A percentile compares a stretch with the other conserved stretches of the same genome.
Evolutionary conservation across 1,284 basidiomycete genomes (phyloP).

Genomic region (Amylostereum areolatum): DNA sequence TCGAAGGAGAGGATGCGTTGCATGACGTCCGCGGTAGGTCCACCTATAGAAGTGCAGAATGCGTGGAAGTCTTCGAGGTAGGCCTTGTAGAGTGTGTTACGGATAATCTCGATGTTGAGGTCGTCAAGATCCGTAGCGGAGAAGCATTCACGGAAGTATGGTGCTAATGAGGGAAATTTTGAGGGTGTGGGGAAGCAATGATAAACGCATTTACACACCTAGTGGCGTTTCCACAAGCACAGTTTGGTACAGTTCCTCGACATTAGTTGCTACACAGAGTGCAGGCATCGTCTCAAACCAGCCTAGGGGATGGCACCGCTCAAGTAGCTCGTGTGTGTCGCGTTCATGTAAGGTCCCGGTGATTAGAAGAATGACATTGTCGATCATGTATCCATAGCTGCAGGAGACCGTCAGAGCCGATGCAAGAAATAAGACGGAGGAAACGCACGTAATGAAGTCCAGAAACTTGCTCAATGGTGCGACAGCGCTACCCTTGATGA

Average conservation of each 20-base stretch:
- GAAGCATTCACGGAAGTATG: constrained; percentile 96
- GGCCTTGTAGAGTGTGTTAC: constrained; percentile 99
- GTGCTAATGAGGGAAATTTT: constrained; percentile 51
- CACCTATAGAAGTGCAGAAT: constrained; percentile 77
- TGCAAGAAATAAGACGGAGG: constrained; percentile 4
- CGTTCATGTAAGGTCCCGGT: constrained; percentile 97
- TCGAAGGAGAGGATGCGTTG: constrained; percentile 88
- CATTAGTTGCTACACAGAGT: constrained; percentile 97
- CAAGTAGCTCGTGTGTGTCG: constrained; percentile 94
- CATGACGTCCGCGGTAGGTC: constrained; percentile 89
- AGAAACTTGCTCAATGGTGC: constrained; percentile 90
- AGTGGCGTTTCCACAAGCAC: constrained; percentile 97
- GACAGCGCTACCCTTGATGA: constrained; percentile 85
- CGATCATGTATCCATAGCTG: constrained; percentile 99
- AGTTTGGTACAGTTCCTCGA: constrained; percentile 97
- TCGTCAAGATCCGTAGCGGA: constrained; percentile 96
- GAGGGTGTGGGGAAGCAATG: constrained; percentile 1
- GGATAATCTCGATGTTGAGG: constrained; percentile 99
- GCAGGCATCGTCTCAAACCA: constrained; percentile 99
- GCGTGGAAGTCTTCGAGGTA: constrained; percentile 97
- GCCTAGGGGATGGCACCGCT: constrained; percentile 95
- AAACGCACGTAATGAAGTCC: constrained; percentile 90
- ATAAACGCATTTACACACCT: constrained; percentile 45
- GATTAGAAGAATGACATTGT: constrained; percentile 97
- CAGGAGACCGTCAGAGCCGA: constrained; percentile 6